Percentiles rank a stretch among this genome's conserved stretches.
Evolutionary conservation across 1,284 basidiomycete genomes (phyloP).

Genomic region (Xerocomus cyaneibrunnescens): DNA sequence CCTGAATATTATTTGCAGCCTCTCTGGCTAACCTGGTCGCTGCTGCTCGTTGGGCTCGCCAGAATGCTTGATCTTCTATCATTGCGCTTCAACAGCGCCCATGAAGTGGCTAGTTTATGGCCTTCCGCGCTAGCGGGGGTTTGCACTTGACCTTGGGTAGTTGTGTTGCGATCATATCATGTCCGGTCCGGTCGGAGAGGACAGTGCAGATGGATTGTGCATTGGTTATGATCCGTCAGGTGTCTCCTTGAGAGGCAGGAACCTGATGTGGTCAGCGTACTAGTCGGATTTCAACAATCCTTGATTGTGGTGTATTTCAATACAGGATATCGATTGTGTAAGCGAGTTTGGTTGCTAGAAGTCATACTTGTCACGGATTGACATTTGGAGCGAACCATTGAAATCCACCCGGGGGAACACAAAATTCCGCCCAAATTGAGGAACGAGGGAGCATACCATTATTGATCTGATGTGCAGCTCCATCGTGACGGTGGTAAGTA

Average conservation of each 20-base stretch:
- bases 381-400: background rate
- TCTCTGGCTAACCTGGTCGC: slow-evolving; percentile 88
- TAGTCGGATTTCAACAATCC: slow-evolving; percentile 67
- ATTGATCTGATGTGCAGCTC: background rate
- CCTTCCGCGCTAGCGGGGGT: slow-evolving; percentile 11
- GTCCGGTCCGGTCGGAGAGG: slow-evolving; percentile 20
- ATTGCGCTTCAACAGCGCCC: slow-evolving; percentile 90
- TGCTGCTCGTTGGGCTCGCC: slow-evolving; percentile 87
- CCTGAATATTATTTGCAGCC: slow-evolving; percentile 36
- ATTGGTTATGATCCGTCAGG: slow-evolving; percentile 38
- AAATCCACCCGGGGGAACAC: no score
- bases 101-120: slow-evolving; percentile 47
- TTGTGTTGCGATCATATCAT: slow-evolving; percentile 44
- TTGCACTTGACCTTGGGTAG: slow-evolving; percentile 44
- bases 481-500: background rate
- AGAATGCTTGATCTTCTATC: slow-evolving; percentile 62
- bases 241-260: slow-evolving; percentile 42
- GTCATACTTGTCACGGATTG: background rate
- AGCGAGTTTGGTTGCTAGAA: background rate
- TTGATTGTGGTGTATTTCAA: slow-evolving; percentile 34
- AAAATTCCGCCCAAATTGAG: background rate
- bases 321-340: slow-evolving; percentile 2
- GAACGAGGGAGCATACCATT: background rate
- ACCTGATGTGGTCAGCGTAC: slow-evolving; percentile 41
- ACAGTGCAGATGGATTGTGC: slow-evolving; percentile 15